A percentile compares a stretch with the other conserved stretches of the same genome.
These are phyloP conservation scores for Ganoderma multipileum DNA, from an alignment of 1,284 basidiomycete species.

Conservation along the genomic window DNA sequence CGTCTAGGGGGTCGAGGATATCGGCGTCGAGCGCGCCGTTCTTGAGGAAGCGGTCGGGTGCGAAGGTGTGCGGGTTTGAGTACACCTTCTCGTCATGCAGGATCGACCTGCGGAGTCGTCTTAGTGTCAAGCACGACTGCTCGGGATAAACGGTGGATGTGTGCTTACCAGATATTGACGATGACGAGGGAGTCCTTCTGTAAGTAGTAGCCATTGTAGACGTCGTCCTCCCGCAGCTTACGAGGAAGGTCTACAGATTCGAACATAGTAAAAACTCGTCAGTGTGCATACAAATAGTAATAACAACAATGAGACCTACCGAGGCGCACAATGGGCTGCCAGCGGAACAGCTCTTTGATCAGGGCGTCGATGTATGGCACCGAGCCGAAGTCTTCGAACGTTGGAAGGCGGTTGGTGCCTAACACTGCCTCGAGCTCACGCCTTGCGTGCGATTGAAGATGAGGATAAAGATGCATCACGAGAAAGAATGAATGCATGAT, in stretches of 20 bases:
- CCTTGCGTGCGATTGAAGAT: conserved; percentile 37
- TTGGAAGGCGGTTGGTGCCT: conserved; percentile 37
- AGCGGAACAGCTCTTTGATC: conserved; percentile 42
- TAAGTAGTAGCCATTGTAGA: conserved; percentile 19
- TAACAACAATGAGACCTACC: not conserved
- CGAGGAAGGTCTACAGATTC: conserved; percentile 15
- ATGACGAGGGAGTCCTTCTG: conserved; percentile 23
- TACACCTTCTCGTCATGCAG: conserved; percentile 32
- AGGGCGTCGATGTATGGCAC: conserved; percentile 41
- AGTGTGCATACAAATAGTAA: too few relatives aligned
- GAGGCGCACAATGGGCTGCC: conserved; percentile 33
- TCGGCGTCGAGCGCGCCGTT: conserved; percentile 18
- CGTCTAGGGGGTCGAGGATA: conserved; percentile 24
- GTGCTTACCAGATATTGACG: conserved; percentile 22
- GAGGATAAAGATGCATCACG: conserved; percentile 39
- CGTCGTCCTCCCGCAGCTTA: conserved; percentile 20
- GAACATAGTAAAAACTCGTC: too few relatives aligned
- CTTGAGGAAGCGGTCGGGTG: conserved; percentile 36
- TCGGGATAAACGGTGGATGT: too few relatives aligned
- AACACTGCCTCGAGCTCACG: conserved; percentile 39
- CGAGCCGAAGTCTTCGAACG: conserved; percentile 35
- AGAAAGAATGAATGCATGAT: conserved; percentile 35
- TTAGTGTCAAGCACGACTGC: too few relatives aligned
- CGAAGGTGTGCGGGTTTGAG: conserved; percentile 31
- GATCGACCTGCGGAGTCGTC: conserved; percentile 26